phyloP scores from a whole-genome alignment of 2,329 filamentous ascomycete genomes.

The Penicillium brevicompactum region DNA sequence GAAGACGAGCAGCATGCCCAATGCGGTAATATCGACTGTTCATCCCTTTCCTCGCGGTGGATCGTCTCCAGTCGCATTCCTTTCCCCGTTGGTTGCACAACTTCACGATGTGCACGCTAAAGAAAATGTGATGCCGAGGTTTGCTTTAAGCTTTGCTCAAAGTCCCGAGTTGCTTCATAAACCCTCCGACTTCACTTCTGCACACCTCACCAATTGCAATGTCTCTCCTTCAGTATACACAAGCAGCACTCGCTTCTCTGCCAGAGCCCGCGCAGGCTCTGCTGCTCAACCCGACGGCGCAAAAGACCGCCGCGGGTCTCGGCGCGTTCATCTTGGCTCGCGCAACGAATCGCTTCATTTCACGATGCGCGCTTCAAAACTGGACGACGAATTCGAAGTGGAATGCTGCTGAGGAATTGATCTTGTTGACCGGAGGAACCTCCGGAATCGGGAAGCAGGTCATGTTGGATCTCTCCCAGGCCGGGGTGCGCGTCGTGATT shows the following conservation, averaged over 20 bases:
- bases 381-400: slow-evolving; percentile 30
- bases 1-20: neutral
- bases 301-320: slow-evolving; percentile 28
- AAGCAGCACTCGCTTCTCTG: slow-evolving; percentile 26
- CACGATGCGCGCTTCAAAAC: slow-evolving; percentile 33
- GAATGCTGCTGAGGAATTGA: slow-evolving; percentile 32
- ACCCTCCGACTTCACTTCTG: neutral
- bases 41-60: neutral
- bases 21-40: neutral
- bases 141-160: neutral
- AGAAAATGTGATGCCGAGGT: slow-evolving; percentile 3
- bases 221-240: slow-evolving; percentile 26
- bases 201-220: neutral
- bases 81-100: slow-evolving; percentile 2
- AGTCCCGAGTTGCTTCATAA: neutral
- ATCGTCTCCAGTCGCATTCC: slow-evolving; percentile 6
- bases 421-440: slow-evolving; percentile 41
- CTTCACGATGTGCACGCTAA: neutral
- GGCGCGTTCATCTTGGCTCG: slow-evolving; percentile 29
- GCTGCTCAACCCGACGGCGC: slow-evolving; percentile 29
- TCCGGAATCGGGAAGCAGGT: slow-evolving; percentile 44
- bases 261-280: slow-evolving; percentile 30
- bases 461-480: slow-evolving; percentile 32
- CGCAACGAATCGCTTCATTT: slow-evolving; percentile 32
- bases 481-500: slow-evolving; percentile 37